phyloP scores from a whole-genome alignment of 2,329 filamentous ascomycete genomes.

The Aureobasidium sp. region DNA sequence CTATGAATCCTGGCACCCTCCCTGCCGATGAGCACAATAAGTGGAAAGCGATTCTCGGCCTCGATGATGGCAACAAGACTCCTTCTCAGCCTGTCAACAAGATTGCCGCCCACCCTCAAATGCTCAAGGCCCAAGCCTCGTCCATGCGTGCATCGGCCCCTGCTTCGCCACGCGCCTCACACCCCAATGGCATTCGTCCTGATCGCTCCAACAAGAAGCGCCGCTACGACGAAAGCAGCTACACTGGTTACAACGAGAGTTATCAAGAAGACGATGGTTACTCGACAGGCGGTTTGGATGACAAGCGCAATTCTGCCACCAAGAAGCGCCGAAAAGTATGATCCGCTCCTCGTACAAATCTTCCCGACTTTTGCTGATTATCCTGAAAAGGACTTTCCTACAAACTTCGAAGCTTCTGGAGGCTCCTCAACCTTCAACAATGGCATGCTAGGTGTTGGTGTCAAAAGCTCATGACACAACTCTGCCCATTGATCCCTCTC shows the following conservation, averaged over 20 bases:
- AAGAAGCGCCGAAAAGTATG: slow-evolving; percentile 52
- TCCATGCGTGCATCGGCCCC: slow-evolving; percentile 28
- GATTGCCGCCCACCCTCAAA: slow-evolving; percentile 17
- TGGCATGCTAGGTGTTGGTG: slow-evolving; percentile 12
- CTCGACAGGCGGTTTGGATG: slow-evolving; percentile 65
- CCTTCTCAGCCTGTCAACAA: not conserved
- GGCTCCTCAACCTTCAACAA: slow-evolving; percentile 2
- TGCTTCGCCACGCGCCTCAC: slow-evolving; percentile 27
- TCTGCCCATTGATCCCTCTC: not conserved
- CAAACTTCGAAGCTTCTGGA: slow-evolving; percentile 8
- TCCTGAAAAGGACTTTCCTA: slow-evolving; percentile 3
- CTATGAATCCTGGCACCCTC: slow-evolving; percentile 38
- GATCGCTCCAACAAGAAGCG: slow-evolving; percentile 66
- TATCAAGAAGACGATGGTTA: slow-evolving; percentile 65
- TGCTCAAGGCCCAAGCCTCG: slow-evolving; percentile 16
- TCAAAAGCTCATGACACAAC: slow-evolving; percentile 12
- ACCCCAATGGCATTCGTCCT: slow-evolving; percentile 46
- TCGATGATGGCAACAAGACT: slow-evolving; percentile 32
- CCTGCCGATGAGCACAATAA: slow-evolving; percentile 34
- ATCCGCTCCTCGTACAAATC: not conserved
- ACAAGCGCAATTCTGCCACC: slow-evolving; percentile 34
- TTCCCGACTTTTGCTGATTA: not conserved
- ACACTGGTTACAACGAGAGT: slow-evolving; percentile 66
- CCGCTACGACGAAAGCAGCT: slow-evolving; percentile 67
- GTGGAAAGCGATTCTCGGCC: slow-evolving; percentile 38